phyloP scores from a whole-genome alignment of 1,284 basidiomycete genomes.

The Meripilus lineatus region DNA sequence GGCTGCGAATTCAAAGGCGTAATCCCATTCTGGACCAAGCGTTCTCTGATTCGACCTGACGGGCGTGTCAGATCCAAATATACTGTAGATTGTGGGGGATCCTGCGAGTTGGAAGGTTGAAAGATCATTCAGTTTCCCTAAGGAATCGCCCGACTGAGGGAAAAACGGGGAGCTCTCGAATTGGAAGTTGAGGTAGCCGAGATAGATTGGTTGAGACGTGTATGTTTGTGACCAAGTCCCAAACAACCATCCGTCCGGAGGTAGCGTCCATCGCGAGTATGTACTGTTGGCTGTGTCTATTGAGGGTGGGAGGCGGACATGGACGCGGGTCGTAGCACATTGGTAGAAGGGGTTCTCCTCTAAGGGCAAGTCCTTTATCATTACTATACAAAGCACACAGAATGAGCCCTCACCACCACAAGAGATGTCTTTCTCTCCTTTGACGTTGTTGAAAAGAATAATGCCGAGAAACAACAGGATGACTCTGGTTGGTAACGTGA shows the following conservation, averaged over 20 bases:
- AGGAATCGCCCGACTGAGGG: conserved; percentile 1
- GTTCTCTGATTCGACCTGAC: neutral
- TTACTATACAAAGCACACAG: too few relatives aligned
- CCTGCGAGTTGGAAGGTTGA: neutral
- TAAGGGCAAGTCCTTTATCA: too few relatives aligned
- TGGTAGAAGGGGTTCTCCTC: too few relatives aligned
- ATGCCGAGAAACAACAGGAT: too few relatives aligned
- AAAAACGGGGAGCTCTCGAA: conserved; percentile 3
- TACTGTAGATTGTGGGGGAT: conserved; percentile 1
- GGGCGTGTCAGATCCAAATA: conserved; percentile 1
- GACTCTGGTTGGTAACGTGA: too few relatives aligned
- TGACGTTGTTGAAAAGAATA: too few relatives aligned
- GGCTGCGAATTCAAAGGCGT: conserved; percentile 1
- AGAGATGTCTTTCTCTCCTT: too few relatives aligned
- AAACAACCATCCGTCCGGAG: conserved; percentile 1
- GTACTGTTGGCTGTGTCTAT: neutral
- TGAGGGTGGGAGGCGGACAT: conserved; percentile 1
- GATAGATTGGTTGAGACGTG: conserved; percentile 2
- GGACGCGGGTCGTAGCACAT: neutral
- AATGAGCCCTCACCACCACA: too few relatives aligned
- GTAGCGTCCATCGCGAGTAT: neutral
- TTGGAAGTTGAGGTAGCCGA: conserved; percentile 1
- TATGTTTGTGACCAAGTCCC: conserved; percentile 3
- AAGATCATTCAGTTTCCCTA: conserved; percentile 4
- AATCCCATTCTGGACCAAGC: conserved; percentile 2